Percentiles rank a stretch among this genome's conserved stretches.
Evolutionary conservation across 1,284 basidiomycete genomes (phyloP).

Genomic region (Papiliotrema terrestris): DNA sequence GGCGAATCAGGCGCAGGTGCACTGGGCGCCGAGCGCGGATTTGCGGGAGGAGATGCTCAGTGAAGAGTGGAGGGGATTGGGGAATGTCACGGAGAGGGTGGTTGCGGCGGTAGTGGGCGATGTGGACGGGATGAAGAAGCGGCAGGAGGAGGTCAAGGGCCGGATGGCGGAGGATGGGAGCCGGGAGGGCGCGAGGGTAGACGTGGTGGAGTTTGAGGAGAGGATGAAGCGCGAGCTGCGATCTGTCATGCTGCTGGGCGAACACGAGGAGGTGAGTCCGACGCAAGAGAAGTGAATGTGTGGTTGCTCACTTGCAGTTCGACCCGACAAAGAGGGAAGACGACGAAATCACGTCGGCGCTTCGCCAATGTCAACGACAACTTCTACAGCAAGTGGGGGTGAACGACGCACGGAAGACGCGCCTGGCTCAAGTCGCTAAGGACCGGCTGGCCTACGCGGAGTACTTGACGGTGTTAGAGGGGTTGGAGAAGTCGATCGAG

Average conservation of each 20-base stretch:
- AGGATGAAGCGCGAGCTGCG: constrained; percentile 55
- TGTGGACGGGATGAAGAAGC: constrained; percentile 55
- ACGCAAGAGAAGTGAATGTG: not conserved
- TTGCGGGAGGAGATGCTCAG: constrained; percentile 40
- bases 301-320: constrained; percentile 53
- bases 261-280: constrained; percentile 52
- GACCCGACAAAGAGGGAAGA: constrained; percentile 76
- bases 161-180: constrained; percentile 15
- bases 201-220: constrained; percentile 56
- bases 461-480: constrained; percentile 72
- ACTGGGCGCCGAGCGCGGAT: constrained; percentile 33
- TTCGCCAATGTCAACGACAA: constrained; percentile 82
- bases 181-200: constrained; percentile 32
- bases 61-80: constrained; percentile 42
- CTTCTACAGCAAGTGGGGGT: constrained; percentile 69
- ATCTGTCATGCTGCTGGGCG: constrained; percentile 53
- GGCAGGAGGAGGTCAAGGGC: constrained; percentile 9
- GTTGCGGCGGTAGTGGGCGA: constrained; percentile 69
- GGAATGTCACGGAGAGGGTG: constrained; percentile 51
- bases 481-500: constrained; percentile 75
- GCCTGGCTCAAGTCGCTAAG: constrained; percentile 72
- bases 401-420: constrained; percentile 77
- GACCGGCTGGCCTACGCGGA: constrained; percentile 87
- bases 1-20: constrained; percentile 4
- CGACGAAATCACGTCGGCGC: constrained; percentile 85